Percentiles rank a stretch among this genome's conserved stretches.
Evolutionary conservation across 345 rosid genomes (phyloP).

Genomic region (Populus nigra): DNA sequence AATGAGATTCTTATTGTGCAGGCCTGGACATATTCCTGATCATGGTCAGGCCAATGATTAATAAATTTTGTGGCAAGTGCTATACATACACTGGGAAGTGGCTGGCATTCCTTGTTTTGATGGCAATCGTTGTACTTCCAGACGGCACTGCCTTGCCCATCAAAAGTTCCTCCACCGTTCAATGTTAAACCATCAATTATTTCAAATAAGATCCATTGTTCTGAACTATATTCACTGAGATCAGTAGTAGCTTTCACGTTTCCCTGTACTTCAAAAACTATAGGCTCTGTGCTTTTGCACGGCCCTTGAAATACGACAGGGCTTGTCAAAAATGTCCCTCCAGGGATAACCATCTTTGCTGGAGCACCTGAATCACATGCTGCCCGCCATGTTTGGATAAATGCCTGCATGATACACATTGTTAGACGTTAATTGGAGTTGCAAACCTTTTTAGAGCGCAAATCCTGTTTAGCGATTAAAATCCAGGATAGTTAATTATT

Average conservation of each 20-base stretch:
- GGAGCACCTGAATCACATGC: constrained; percentile 41
- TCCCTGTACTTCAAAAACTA: constrained; percentile 47
- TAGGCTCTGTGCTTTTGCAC: constrained; percentile 28
- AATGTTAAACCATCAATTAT: constrained; percentile 38
- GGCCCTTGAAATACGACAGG: constrained; percentile 61
- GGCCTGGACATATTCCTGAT: no score
- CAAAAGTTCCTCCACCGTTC: constrained; percentile 58
- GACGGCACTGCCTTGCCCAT: constrained; percentile 47
- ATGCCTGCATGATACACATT: constrained; percentile 38
- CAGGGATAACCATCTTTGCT: constrained; percentile 49
- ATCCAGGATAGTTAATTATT: no score
- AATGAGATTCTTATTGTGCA: no score
- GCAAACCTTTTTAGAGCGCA: neutral
- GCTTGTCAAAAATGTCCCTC: constrained; percentile 41
- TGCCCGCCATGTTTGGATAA: constrained; percentile 51
- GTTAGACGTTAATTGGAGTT: no score
- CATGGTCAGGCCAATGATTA: no score
- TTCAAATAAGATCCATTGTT: constrained; percentile 50
- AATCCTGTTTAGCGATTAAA: no score
- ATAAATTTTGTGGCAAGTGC: no score
- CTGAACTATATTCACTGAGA: constrained; percentile 27
- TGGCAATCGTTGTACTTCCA: constrained; percentile 51
- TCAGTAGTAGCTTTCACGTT: constrained; percentile 40
- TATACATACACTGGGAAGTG: constrained; percentile 45
- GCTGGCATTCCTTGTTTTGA: constrained; percentile 22